Evolutionary conservation across 148 eudicot species (phyloP).

Genomic region (Chenopodium quinoa): DNA sequence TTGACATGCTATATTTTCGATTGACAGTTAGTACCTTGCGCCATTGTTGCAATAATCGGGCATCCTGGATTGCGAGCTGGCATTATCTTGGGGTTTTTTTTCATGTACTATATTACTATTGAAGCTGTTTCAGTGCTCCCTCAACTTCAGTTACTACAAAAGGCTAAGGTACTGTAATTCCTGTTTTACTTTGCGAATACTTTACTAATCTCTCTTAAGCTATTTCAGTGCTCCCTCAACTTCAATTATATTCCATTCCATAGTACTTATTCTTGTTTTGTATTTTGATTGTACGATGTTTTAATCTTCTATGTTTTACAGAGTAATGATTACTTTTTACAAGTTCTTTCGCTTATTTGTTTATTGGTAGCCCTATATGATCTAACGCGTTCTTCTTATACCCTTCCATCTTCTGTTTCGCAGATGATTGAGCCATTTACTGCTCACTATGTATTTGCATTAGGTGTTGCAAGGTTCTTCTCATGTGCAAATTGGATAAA

Average conservation of each 20-base stretch:
- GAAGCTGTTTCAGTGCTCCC: not conserved
- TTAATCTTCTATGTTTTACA: no score
- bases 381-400: not conserved
- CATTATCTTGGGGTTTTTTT: not conserved
- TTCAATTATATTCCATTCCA: no score
- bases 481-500: slow-evolving; percentile 84
- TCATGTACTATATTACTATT: not conserved
- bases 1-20: not conserved
- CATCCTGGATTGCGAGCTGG: not conserved
- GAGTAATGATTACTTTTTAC: not conserved
- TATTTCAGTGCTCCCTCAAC: no score
- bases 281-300: no score
- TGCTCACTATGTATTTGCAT: slow-evolving; percentile 78
- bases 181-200: not conserved
- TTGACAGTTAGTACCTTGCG: not conserved
- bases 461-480: slow-evolving; percentile 76
- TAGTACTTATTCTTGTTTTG: no score
- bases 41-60: not conserved
- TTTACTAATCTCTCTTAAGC: no score
- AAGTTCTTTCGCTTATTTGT: not conserved
- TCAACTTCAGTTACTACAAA: not conserved
- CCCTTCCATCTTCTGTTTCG: slow-evolving; percentile 4
- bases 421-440: slow-evolving; percentile 92
- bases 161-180: not conserved
- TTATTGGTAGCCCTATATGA: not conserved